A percentile compares a stretch with the other conserved stretches of the same genome.
Evolutionary conservation across 495 filamentous ascomycete genomes (phyloP).

Genomic region (Xylaria longipes): DNA sequence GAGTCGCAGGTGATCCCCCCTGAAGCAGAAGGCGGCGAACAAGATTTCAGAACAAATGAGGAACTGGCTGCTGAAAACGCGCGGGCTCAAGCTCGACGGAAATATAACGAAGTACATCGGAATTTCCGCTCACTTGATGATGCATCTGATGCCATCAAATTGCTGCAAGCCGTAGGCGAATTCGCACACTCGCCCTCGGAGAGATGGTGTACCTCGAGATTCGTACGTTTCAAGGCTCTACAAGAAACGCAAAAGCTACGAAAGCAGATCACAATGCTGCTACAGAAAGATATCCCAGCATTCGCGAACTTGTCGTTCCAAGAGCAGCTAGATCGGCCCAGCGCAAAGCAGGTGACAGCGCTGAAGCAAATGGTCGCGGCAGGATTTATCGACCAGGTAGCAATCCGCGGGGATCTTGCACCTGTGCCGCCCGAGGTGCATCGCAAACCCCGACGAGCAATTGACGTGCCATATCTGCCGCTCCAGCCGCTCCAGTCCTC

Average conservation of each 20-base stretch:
- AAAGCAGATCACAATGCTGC: conserved; percentile 78
- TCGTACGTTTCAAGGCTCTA: conserved; percentile 83
- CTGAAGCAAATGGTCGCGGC: conserved; percentile 90
- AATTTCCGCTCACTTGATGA: conserved; percentile 82
- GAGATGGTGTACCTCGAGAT: conserved; percentile 79
- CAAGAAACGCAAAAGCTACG: conserved; percentile 85
- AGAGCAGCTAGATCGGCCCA: conserved; percentile 71
- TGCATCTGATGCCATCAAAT: conserved; percentile 86
- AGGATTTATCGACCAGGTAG: conserved; percentile 94
- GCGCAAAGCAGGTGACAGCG: conserved; percentile 73
- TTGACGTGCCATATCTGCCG: conserved; percentile 89
- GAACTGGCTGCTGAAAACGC: conserved; percentile 72
- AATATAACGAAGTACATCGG: conserved; percentile 77
- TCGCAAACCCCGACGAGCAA: conserved; percentile 77
- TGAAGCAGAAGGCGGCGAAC: conserved; percentile 46
- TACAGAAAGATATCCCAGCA: conserved; percentile 74
- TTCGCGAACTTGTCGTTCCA: conserved; percentile 64
- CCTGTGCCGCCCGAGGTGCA: conserved; percentile 73
- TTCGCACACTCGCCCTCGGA: conserved; percentile 72
- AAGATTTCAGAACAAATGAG: conserved; percentile 65
- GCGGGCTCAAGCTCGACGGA: conserved; percentile 67
- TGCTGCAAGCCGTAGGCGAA: conserved; percentile 85
- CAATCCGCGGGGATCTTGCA: conserved; percentile 87
- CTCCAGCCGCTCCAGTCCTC: conserved; percentile 68
- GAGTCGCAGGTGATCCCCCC: conserved; percentile 75